Evolutionary conservation across 2,329 filamentous ascomycete species (phyloP), one percentile per base, ranked within the genome.

Genomic region (Arthrobotrys iridis): DNA sequence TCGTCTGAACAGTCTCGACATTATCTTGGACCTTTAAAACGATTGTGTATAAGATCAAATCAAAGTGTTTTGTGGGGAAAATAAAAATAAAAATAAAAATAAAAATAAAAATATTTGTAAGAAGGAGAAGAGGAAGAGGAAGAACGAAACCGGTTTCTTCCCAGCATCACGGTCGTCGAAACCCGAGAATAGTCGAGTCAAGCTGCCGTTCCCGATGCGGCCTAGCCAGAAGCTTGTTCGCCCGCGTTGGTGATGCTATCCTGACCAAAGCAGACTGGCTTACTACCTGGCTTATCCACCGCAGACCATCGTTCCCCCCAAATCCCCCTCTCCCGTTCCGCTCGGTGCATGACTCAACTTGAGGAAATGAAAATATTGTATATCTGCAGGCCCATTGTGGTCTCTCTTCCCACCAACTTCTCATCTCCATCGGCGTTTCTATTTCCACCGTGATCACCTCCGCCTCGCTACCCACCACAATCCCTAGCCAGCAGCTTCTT

Each of bases 331-430:
- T 13, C 35, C 66, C n/a, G n/a, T n/a, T n/a, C n/a, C n/a, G n/a
- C n/a, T n/a, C n/a, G n/a, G n/a, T n/a, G n/a, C n/a, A 63, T 71
- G 66, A 71, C 66, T 71, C 66, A 71, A 58, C 18, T 30, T n/a
- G n/a, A n/a, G n/a, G n/a, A n/a, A 30, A 28, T 48, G 37, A 30
- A 43, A 28, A n/a, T 33, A 7, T 15, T 45, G 6, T 40, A 52
- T 55, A n/a, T 24, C 11, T n/a, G 41, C 22, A 28, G 24, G 24
- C 7, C 57, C 20, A 15, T 55, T 15, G 37, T 4, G 35, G 57
- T 57, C 37, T 41, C 35, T 18, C 13, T 11, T 41, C 45, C 46
- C 41, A 18, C 7, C 15, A 62, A 62, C 37, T 33, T 15, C 20
- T 41, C 45, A 28, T 41, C 55, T 11, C 18, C 50, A 10, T 28